These are phyloP conservation scores for Moniliella sp. DNA, from an alignment of 1,284 basidiomycete species.

Conservation along the genomic window DNA sequence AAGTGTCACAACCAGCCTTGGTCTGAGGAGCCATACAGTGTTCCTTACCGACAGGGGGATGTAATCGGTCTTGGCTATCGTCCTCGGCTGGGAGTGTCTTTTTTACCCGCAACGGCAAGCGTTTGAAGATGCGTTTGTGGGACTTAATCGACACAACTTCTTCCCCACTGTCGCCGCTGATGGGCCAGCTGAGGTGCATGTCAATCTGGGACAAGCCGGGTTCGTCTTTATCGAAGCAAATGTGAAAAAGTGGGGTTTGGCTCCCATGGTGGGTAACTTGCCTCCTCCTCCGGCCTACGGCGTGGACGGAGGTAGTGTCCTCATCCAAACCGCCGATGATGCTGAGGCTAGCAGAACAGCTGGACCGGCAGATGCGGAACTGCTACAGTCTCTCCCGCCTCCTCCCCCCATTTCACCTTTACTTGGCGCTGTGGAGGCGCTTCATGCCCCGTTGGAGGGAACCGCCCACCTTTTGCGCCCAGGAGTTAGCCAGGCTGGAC, in stretches of 20 bases:
- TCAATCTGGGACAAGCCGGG: constrained; percentile 32
- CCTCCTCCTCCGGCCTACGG: constrained; percentile 32
- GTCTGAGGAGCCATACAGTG: constrained; percentile 62
- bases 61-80: constrained; percentile 31
- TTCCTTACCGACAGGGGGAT: constrained; percentile 59
- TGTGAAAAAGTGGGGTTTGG: constrained; percentile 32
- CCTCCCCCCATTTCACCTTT: too few species aligned
- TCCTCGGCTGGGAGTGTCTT: constrained; percentile 29
- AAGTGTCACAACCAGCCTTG: constrained; percentile 95
- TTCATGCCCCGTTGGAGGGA: too few species aligned
- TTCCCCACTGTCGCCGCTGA: constrained; percentile 31
- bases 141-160: constrained; percentile 25
- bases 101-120: constrained; percentile 30
- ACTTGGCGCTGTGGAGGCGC: too few species aligned
- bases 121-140: constrained; percentile 28
- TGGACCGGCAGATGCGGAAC: too few species aligned
- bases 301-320: constrained; percentile 29
- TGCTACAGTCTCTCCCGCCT: too few species aligned
- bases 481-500: too few species aligned
- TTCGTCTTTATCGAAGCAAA: constrained; percentile 34
- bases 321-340: too few species aligned
- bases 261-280: constrained; percentile 31
- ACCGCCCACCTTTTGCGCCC: too few species aligned
- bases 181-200: constrained; percentile 26
- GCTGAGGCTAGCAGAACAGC: too few species aligned